Conservation (phyloP, 2,329 filamentous ascomycete genomes). For the Colletotrichum lini region DNA sequence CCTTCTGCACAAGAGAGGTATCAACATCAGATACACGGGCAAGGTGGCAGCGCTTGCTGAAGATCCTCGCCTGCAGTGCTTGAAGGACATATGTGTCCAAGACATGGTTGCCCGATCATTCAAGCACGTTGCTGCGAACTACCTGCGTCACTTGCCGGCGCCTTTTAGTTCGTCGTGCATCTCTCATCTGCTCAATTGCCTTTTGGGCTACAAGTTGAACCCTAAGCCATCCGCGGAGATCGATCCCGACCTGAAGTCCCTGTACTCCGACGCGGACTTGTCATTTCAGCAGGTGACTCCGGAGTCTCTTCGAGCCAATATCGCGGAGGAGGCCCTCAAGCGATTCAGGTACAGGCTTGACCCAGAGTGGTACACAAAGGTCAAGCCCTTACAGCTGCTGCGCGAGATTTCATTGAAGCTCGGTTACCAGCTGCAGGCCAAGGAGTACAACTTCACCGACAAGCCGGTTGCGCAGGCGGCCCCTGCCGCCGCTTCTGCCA, state of each 20-base stretch:
- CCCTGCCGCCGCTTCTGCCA: conserved; percentile 51
- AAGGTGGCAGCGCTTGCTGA: conserved; percentile 80
- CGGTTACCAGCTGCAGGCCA: conserved; percentile 88
- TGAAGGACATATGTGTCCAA: conserved; percentile 84
- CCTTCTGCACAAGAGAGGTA: conserved; percentile 94
- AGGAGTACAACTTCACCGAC: conserved; percentile 61
- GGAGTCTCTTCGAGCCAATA: conserved; percentile 75
- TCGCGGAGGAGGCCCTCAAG: conserved; percentile 78
- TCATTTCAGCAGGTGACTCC: conserved; percentile 86
- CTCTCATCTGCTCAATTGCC: conserved; percentile 92
- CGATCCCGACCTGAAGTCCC: conserved; percentile 78
- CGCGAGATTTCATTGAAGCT: conserved; percentile 92
- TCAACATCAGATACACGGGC: conserved; percentile 97
- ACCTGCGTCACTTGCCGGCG: conserved; percentile 84
- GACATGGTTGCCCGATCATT: conserved; percentile 97
- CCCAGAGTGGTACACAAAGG: conserved; percentile 74
- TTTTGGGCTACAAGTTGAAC: conserved; percentile 85
- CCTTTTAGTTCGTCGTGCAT: conserved; percentile 85
- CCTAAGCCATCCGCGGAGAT: conserved; percentile 82
- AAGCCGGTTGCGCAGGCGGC: conserved; percentile 48
- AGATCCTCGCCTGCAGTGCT: conserved; percentile 80
- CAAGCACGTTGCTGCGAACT: conserved; percentile 89
- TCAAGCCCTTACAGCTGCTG: conserved; percentile 86
- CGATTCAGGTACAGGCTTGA: conserved; percentile 85
- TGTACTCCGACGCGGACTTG: conserved; percentile 88